These are phyloP conservation scores for Sporisorium reilianum DNA, from an alignment of 1,284 basidiomycete genomes.

Conservation along the genomic window DNA sequence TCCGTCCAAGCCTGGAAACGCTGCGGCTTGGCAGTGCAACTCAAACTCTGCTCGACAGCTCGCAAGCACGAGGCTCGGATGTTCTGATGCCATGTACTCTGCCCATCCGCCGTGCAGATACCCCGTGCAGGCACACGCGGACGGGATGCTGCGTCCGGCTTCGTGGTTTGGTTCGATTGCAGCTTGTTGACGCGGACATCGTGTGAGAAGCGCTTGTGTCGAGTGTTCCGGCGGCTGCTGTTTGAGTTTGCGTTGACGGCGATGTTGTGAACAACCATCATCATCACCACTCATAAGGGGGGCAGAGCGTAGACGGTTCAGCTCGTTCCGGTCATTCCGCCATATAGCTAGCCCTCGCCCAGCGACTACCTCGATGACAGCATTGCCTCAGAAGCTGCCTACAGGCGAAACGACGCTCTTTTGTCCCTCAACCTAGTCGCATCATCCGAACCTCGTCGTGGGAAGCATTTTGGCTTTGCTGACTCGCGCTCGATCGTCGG, in stretches of 20 bases:
- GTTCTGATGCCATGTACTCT: background rate
- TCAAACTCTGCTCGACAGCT: background rate
- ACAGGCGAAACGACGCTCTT: background rate
- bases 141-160: background rate
- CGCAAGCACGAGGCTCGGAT: background rate
- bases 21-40: background rate
- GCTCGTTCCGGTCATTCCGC: background rate
- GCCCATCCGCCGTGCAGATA: background rate
- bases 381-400: background rate
- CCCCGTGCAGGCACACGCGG: background rate
- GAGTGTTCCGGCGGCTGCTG: background rate
- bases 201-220: no score
- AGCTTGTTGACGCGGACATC: background rate
- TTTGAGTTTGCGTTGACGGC: background rate
- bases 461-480: conserved; percentile 5
- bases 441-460: background rate
- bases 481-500: background rate
- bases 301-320: background rate
- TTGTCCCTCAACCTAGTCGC: background rate
- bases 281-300: background rate
- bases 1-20: background rate
- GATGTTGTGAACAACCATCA: background rate
- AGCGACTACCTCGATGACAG: background rate
- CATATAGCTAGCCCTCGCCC: background rate
- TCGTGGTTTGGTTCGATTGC: background rate